Evolutionary conservation across 345 rosid genomes (phyloP), one percentile per base, ranked within the genome.

Genomic region (Euphorbia peplus): DNA sequence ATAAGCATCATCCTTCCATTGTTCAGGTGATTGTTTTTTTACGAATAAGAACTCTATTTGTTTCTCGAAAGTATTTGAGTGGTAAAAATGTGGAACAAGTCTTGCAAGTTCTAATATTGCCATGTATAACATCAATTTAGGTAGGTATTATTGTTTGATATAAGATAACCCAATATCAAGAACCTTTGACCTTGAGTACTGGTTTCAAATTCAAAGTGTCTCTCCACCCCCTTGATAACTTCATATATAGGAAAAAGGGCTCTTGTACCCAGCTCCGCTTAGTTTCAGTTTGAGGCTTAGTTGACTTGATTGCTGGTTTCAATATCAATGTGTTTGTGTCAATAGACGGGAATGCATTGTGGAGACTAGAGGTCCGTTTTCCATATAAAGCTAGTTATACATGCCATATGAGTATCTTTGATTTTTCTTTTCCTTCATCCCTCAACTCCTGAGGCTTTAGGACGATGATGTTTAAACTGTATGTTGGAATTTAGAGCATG

Each of bases 281-380:
- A 21, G 4, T 22, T 21, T 22, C 8, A 11, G 28, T 19, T 24
- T 53, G 57, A 22, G 26, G 59, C 28, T 54, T 24, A 54, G 59
- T 0, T 8, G 59, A 54, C 11, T 54, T 54, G 30, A 54, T 14
- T 54, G 24, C 22, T 53, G 22, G 4, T 47, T 32, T 64, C 13
- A 64, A 25, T 37, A 41, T 25, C 69, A 22, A 11, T 22, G 19
- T 3, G 3, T 21, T 26, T 55, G 24, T 55, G 64, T 53, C 73
- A 67, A 67, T 35, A 44, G 69, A 68, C 62, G 68, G 48, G 35
- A 55, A 67, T 42, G 57, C 63, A 67, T 68, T 63, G 30, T 19
- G 52, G 47, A 46, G 58, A 26, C 32, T 50, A 22, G 66, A 64
- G 53, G 76, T 37, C 64, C 15, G 28, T 10, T 63, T 62, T 63